Base-by-base conservation (phyloP, 495 filamentous ascomycete genomes). In the Acidiella bohemica region DNA sequence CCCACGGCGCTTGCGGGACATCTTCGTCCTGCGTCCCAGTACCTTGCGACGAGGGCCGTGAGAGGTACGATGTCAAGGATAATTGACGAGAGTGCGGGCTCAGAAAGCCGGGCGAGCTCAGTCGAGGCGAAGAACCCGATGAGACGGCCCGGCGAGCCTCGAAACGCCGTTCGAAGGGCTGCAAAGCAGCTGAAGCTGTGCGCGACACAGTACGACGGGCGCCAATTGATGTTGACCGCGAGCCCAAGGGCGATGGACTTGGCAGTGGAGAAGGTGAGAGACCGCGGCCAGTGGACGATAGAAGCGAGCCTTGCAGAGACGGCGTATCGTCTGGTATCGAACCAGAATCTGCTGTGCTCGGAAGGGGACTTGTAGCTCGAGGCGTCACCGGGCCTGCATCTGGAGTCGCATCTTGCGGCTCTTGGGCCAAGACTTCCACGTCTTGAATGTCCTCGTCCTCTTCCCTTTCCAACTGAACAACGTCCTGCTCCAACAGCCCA, bases 151-250 rank as follows among this genome's bases (percentile, higher is more conserved):
- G 67, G 30, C 86, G 80, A 19, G 92, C 85, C 53, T 90, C 82
- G 60, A 96, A 96, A 17, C 92, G 75, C 49, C 86, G 73, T 51
- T 96, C 90, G 55, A 97, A 97, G 8, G 90, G 90, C 53, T 85
- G 71, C 46, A 93, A 78, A 10, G 84, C 84, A 7, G 82, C 83
- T 14, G 80, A 84, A 12, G 78, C 81, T 29, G 58, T 52, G 42
- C 66, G 58, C 36, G 67, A 63, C 13, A 34, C 36, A n/a, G 19
- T 26, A 13, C 32, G 37, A n/a, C 42, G 28, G 28, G 34, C 3
- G 12, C 32, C 32, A 34, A 3, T 19, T 18, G 13, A 10, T 12
- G 9, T 20, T 17, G 4, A 14, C n/a, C n/a, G n/a, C n/a, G n/a
- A n/a, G n/a, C n/a, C n/a, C n/a, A n/a, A n/a, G n/a, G n/a, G 7